Percentiles rank a stretch among this genome's conserved stretches.
Evolutionary conservation across 208 protist species (phyloP).

Genomic region (Leishmania aethiopica): DNA sequence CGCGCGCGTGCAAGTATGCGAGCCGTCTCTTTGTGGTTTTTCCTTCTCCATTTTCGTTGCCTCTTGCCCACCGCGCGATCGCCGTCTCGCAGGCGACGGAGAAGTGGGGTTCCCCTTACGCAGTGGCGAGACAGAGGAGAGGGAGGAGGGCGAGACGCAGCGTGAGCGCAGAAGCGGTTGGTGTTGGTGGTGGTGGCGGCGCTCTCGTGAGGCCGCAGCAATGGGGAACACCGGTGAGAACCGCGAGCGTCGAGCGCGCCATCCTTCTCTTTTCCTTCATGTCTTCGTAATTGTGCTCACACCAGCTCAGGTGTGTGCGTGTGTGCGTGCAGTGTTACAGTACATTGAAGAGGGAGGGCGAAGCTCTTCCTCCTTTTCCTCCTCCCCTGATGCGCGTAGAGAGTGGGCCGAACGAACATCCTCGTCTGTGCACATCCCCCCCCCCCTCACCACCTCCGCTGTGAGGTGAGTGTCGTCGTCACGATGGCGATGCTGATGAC

Average conservation of each 20-base stretch:
- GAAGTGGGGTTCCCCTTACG: not conserved
- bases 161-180: not conserved
- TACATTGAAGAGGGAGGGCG: not conserved
- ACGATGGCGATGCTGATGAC: not conserved
- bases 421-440: not conserved
- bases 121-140: not conserved
- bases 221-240: not conserved
- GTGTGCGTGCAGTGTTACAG: not conserved
- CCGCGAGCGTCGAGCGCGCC: not conserved
- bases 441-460: not conserved
- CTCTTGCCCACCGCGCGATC: not conserved
- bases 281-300: not conserved
- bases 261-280: not conserved
- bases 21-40: not conserved
- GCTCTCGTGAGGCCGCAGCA: not conserved
- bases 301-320: not conserved
- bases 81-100: not conserved
- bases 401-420: not conserved
- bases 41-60: not conserved
- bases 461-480: not conserved
- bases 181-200: not conserved
- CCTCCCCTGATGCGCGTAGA: not conserved
- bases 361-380: not conserved
- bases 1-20: not conserved
- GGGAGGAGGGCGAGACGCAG: not conserved